Conservation (phyloP, 179 eudicot genomes). For the Silene coronaria region DNA sequence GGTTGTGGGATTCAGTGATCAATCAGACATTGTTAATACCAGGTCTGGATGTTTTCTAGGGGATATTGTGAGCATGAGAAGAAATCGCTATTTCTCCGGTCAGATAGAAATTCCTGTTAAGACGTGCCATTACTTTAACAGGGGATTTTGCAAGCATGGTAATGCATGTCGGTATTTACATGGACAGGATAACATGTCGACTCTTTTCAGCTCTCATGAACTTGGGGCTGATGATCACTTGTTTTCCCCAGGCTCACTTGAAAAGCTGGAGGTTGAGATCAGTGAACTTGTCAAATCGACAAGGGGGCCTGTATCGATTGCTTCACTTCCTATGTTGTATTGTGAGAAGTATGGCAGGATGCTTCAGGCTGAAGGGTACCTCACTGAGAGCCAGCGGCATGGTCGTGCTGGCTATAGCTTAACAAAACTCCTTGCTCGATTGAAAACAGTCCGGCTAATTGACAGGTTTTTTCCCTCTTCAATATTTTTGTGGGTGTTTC, state of each 20-base stretch:
- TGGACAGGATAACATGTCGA: constrained; percentile 40
- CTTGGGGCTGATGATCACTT: constrained; percentile 42
- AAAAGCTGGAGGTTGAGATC: constrained; percentile 58
- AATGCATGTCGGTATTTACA: constrained; percentile 60
- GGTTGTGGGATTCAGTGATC: constrained; percentile 38
- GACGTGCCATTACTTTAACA: constrained; percentile 61
- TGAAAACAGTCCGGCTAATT: constrained; percentile 58
- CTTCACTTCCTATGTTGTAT: constrained; percentile 81
- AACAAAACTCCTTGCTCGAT: constrained; percentile 76
- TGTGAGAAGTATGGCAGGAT: constrained; percentile 59
- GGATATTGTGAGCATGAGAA: constrained; percentile 31
- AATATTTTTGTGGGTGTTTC: neutral
- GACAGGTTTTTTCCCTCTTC: constrained; percentile 44
- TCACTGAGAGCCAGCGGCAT: constrained; percentile 88
- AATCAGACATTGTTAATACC: constrained; percentile 28
- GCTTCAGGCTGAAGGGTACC: constrained; percentile 82
- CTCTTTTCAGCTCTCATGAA: constrained; percentile 27
- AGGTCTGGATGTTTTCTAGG: constrained; percentile 25
- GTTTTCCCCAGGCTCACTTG: constrained; percentile 50
- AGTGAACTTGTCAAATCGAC: constrained; percentile 58
- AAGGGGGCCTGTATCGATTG: constrained; percentile 72
- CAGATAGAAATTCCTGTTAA: constrained; percentile 49
- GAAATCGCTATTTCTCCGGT: constrained; percentile 38
- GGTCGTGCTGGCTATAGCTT: constrained; percentile 85
- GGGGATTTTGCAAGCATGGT: constrained; percentile 83